A percentile compares a stretch with the other conserved stretches of the same genome.
Evolutionary conservation across 257 asterid genomes (phyloP).

Genomic region (Plectranthus barbatus): DNA sequence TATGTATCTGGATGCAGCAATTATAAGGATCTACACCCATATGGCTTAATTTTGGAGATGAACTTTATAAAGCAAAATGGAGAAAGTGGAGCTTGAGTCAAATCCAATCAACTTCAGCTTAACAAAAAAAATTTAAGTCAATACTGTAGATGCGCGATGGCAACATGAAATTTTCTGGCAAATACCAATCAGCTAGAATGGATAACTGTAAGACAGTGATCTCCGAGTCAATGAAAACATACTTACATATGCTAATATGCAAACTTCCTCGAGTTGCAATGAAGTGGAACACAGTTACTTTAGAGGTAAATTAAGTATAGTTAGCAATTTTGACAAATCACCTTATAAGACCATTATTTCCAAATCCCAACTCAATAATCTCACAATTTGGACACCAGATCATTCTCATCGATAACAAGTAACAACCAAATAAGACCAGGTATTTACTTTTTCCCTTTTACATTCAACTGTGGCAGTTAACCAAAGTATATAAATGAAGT

Average conservation of each 20-base stretch:
- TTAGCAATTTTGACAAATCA: background rate
- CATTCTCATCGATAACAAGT: background rate
- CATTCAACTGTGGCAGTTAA: background rate
- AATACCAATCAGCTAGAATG: background rate
- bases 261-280: background rate
- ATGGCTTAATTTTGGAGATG: background rate
- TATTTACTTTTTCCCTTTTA: background rate
- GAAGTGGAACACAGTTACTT: background rate
- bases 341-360: background rate
- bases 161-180: background rate
- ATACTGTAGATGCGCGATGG: background rate
- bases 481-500: background rate
- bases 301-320: background rate
- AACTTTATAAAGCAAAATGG: background rate
- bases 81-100: background rate
- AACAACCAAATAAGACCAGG: background rate
- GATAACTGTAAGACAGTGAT: background rate
- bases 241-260: background rate
- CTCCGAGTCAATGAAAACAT: background rate
- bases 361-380: constrained; percentile 3
- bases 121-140: background rate
- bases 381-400: background rate
- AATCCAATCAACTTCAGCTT: background rate
- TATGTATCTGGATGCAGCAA: background rate
- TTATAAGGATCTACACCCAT: background rate